Percentiles rank a stretch among this genome's conserved stretches.
These are phyloP conservation scores for Chlorophyllum brunneum DNA, from an alignment of 768 basidiomycete genomes.

Conservation along the genomic window DNA sequence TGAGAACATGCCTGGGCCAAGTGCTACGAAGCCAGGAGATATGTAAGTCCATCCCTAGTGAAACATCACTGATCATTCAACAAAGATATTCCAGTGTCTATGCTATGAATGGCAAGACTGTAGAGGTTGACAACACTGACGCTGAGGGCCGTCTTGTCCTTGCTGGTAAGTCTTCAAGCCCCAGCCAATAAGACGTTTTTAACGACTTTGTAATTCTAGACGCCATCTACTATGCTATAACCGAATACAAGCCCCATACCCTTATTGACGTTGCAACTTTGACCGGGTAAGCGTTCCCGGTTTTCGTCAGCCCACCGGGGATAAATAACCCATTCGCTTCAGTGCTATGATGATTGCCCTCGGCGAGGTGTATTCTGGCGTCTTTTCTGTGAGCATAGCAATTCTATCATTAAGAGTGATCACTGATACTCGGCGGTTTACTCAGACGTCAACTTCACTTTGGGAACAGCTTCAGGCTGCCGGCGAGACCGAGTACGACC, in stretches of 20 bases:
- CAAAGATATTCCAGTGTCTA: slow-evolving; percentile 46
- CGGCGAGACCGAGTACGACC: slow-evolving; percentile 72
- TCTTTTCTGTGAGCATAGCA: slow-evolving; percentile 61
- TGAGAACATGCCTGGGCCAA: slow-evolving; percentile 82
- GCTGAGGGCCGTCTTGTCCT: slow-evolving; percentile 79
- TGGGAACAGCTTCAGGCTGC: slow-evolving; percentile 69
- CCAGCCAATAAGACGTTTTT: background rate
- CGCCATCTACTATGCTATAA: slow-evolving; percentile 79
- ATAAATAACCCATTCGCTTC: background rate
- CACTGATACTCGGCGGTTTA: background rate
- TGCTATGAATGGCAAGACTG: slow-evolving; percentile 85
- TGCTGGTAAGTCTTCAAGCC: slow-evolving; percentile 41
- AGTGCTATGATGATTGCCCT: slow-evolving; percentile 73
- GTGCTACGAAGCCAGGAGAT: slow-evolving; percentile 80
- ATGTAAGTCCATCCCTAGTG: slow-evolving; percentile 42
- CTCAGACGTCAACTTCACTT: slow-evolving; percentile 74
- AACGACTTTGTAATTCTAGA: slow-evolving; percentile 35
- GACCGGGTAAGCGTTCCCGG: slow-evolving; percentile 52
- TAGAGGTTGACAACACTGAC: slow-evolving; percentile 87
- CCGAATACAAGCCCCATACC: slow-evolving; percentile 75
- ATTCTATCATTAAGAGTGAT: background rate
- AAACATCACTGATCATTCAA: background rate
- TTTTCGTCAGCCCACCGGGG: background rate
- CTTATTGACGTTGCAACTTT: slow-evolving; percentile 87
- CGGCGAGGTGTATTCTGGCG: slow-evolving; percentile 74